These are phyloP conservation scores for Leucosporidium scottii DNA, from an alignment of 768 basidiomycete species.

Conservation along the genomic window DNA sequence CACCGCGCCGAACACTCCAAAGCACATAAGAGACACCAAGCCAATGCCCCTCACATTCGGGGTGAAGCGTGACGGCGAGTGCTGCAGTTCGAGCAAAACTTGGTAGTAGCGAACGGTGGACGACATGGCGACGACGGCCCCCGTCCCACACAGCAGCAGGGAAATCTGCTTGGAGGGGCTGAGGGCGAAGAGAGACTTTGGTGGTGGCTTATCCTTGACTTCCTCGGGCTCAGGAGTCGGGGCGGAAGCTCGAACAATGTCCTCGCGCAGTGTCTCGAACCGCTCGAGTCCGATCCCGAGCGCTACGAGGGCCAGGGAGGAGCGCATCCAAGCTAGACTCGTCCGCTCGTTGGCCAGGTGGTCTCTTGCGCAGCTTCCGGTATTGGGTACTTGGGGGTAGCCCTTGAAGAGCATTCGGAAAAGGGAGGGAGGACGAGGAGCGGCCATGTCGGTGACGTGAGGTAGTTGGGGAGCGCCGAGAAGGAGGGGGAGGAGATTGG, in stretches of 20 bases:
- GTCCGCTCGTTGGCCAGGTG: background rate
- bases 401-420: background rate
- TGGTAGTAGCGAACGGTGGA: too few relatives aligned
- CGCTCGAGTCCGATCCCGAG: conserved; percentile 1
- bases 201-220: background rate
- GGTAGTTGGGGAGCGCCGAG: too few relatives aligned
- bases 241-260: background rate
- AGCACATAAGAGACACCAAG: too few relatives aligned
- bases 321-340: background rate
- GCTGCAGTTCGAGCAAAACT: too few relatives aligned
- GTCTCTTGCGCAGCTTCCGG: background rate
- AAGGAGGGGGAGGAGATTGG: too few relatives aligned
- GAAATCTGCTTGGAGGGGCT: background rate
- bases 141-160: background rate
- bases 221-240: background rate
- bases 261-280: background rate
- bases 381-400: background rate
- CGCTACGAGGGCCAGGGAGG: background rate
- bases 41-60: too few relatives aligned
- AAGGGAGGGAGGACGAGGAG: too few relatives aligned
- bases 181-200: background rate
- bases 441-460: too few relatives aligned
- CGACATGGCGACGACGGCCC: background rate
- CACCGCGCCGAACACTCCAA: too few relatives aligned
- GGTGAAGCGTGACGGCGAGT: too few relatives aligned